These are phyloP conservation scores for Orobanche coerulescens DNA, from an alignment of 257 asterid genomes.

Conservation along the genomic window DNA sequence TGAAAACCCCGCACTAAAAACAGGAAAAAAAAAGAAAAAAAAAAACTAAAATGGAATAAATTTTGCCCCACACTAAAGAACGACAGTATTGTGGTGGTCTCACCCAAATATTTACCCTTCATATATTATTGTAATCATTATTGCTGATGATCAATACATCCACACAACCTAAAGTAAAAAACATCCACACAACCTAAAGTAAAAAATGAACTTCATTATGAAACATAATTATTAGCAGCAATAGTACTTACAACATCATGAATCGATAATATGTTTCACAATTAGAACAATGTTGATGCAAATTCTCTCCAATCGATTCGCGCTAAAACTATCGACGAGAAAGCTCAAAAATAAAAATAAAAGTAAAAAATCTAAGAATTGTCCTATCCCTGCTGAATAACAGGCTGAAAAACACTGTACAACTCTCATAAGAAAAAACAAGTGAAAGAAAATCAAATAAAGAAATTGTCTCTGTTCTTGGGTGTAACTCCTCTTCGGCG, in stretches of 20 bases:
- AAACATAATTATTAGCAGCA: conserved; percentile 25
- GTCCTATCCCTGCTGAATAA: conserved; percentile 24
- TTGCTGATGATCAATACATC: no score
- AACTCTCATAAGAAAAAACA: conserved; percentile 25
- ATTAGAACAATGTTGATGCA: conserved; percentile 13
- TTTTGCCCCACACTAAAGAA: no score
- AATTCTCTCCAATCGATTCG: conserved; percentile 20
- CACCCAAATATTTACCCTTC: no score
- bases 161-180: neutral
- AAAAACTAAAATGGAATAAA: no score
- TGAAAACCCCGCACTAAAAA: no score
- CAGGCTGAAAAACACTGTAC: conserved; percentile 26
- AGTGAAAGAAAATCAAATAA: conserved; percentile 30
- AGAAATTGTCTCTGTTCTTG: conserved; percentile 38
- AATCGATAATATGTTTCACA: conserved; percentile 19
- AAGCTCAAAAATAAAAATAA: conserved; percentile 8
- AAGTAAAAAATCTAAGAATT: conserved; percentile 16
- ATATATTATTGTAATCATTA: no score
- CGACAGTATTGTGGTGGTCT: no score
- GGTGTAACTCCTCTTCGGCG: conserved; percentile 50
- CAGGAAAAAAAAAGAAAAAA: no score
- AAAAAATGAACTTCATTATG: neutral
- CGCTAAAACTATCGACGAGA: conserved; percentile 18
- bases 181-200: no score
- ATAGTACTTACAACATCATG: conserved; percentile 30